Percentiles rank a stretch among this genome's conserved stretches.
Evolutionary conservation across 78 protist genomes (phyloP).

Genomic region (Dictyostelium intermedium): DNA sequence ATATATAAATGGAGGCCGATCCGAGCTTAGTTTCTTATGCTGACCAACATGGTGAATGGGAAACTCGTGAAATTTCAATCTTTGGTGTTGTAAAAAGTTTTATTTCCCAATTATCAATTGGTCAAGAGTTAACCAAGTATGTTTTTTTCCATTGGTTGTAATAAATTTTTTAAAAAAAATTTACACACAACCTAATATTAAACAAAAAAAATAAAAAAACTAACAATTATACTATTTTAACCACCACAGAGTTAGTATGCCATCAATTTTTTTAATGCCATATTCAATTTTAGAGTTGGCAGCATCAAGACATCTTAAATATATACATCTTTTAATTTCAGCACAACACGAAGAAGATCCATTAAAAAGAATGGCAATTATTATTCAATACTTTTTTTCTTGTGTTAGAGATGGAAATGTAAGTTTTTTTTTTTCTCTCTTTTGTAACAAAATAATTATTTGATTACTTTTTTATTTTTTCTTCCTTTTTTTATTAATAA

Average conservation of each 20-base stretch:
- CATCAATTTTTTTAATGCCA: slow-evolving; percentile 76
- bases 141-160: neutral
- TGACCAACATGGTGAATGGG: slow-evolving; percentile 78
- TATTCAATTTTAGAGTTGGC: slow-evolving; percentile 67
- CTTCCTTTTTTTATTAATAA: neutral
- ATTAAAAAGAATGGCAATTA: slow-evolving; percentile 73
- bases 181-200: neutral
- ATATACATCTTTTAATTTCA: slow-evolving; percentile 32
- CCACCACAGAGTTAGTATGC: slow-evolving; percentile 64
- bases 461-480: neutral
- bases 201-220: neutral
- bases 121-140: slow-evolving; percentile 78
- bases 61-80: slow-evolving; percentile 57
- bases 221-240: neutral
- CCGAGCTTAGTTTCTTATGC: slow-evolving; percentile 48
- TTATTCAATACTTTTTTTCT: slow-evolving; percentile 66
- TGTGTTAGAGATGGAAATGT: slow-evolving; percentile 79
- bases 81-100: slow-evolving; percentile 77
- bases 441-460: neutral
- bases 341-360: slow-evolving; percentile 58
- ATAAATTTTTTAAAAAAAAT: no score
- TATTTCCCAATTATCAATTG: slow-evolving; percentile 64
- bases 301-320: slow-evolving; percentile 62
- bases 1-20: slow-evolving; percentile 31
- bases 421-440: neutral